These are phyloP conservation scores for Cercospora beticola DNA, from an alignment of 2,329 filamentous ascomycete species.

Conservation along the genomic window DNA sequence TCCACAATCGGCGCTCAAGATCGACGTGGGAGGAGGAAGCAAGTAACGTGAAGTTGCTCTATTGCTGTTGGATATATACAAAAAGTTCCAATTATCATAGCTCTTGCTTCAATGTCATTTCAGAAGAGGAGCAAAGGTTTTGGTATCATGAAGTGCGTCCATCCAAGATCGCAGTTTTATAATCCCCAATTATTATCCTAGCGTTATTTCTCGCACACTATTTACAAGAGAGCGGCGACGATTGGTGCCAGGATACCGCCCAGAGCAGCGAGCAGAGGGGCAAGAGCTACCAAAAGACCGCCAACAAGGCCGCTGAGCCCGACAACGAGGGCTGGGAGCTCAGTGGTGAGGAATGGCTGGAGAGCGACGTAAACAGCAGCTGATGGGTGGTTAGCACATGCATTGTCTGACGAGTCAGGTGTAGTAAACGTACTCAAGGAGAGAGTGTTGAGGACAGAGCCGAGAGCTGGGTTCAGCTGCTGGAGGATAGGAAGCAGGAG, in stretches of 20 bases:
- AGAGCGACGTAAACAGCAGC: constrained; percentile 12
- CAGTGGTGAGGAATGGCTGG: constrained; percentile 13
- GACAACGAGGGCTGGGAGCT: constrained; percentile 13
- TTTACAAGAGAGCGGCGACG: constrained; percentile 1
- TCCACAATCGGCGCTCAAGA: neutral
- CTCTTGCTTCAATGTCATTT: neutral
- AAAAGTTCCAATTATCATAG: neutral
- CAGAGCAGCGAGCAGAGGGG: constrained; percentile 11
- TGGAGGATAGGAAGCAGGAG: constrained; percentile 9
- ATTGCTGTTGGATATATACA: neutral
- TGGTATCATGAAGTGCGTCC: neutral
- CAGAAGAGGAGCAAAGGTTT: neutral
- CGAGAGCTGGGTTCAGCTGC: constrained; percentile 18
- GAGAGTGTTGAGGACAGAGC: constrained; percentile 14
- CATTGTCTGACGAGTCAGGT: neutral
- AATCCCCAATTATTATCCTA: neutral
- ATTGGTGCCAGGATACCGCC: constrained; percentile 16
- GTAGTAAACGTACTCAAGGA: neutral
- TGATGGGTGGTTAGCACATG: constrained; percentile 1
- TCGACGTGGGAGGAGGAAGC: neutral
- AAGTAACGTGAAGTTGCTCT: neutral
- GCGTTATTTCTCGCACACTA: neutral
- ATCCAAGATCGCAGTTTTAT: neutral
- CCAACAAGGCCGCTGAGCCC: constrained; percentile 8
- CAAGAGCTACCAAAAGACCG: constrained; percentile 8